Conservation (phyloP, 2,329 filamentous ascomycete genomes). For the Gaeumannomyces tritici region DNA sequence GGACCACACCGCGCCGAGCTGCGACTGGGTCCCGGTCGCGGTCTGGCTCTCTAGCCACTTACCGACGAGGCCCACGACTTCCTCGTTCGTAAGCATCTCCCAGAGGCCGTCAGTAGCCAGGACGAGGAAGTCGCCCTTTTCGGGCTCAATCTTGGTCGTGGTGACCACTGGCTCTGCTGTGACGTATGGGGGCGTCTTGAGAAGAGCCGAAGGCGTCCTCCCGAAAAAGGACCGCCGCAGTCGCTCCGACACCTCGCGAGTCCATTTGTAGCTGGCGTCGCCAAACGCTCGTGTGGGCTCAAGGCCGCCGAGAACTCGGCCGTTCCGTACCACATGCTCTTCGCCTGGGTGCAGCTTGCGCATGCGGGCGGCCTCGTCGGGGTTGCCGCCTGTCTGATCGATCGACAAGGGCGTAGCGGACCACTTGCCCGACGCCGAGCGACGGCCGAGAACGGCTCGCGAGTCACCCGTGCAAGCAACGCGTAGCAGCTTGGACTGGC, state of each 20-base stretch:
- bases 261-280: conserved; percentile 97
- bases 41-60: conserved; percentile 87
- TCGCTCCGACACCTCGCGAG: conserved; percentile 69
- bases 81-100: conserved; percentile 99
- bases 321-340: conserved; percentile 76
- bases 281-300: conserved; percentile 94
- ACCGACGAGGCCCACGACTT: conserved; percentile 91
- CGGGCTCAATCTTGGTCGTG: conserved; percentile 81
- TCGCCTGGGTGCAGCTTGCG: conserved; percentile 83
- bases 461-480: conserved; percentile 95
- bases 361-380: conserved; percentile 73
- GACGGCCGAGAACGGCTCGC: conserved; percentile 82
- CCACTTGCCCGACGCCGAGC: conserved; percentile 77
- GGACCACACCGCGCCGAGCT: conserved; percentile 61
- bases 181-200: conserved; percentile 92
- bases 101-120: conserved; percentile 94
- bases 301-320: conserved; percentile 81
- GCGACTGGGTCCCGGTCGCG: conserved; percentile 37
- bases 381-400: conserved; percentile 88
- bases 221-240: conserved; percentile 84
- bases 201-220: conserved; percentile 61
- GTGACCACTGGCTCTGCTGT: conserved; percentile 93
- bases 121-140: conserved; percentile 88
- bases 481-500: conserved; percentile 72
- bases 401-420: conserved; percentile 79